A percentile compares a stretch with the other conserved stretches of the same genome.
Evolutionary conservation across 257 asterid species (phyloP).

Genomic region (Leonotis leonurus): DNA sequence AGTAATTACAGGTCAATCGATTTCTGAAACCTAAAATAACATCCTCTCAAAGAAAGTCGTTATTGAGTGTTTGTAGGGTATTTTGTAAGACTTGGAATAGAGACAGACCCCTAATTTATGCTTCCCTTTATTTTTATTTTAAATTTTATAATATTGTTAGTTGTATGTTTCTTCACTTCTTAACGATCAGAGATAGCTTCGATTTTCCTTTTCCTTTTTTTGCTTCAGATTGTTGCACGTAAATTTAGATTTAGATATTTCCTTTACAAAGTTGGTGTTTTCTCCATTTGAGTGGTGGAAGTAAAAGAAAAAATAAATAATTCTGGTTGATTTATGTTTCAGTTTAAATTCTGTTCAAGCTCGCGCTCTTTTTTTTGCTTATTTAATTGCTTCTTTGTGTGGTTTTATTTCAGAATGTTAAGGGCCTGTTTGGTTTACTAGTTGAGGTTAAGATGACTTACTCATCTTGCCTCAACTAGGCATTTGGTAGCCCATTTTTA

Average conservation of each 20-base stretch:
- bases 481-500: no score
- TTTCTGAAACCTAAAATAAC: slow-evolving; percentile 11
- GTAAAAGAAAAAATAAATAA: neutral
- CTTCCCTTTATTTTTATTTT: neutral
- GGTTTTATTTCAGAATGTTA: no score
- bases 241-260: neutral
- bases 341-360: neutral
- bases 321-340: neutral
- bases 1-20: slow-evolving; percentile 24
- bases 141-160: neutral
- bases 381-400: no score
- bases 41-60: neutral
- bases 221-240: neutral
- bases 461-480: no score
- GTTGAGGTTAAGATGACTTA: no score
- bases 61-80: slow-evolving; percentile 30
- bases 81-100: slow-evolving; percentile 12
- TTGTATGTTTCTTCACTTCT: neutral
- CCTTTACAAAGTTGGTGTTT: neutral
- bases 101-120: slow-evolving; percentile 8
- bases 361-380: no score
- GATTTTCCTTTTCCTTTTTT: no score
- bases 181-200: no score
- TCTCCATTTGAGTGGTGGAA: neutral
- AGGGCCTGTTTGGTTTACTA: no score